Evolutionary conservation across 768 basidiomycete species (phyloP).

Genomic region (Suillus fuscotomentosus): DNA sequence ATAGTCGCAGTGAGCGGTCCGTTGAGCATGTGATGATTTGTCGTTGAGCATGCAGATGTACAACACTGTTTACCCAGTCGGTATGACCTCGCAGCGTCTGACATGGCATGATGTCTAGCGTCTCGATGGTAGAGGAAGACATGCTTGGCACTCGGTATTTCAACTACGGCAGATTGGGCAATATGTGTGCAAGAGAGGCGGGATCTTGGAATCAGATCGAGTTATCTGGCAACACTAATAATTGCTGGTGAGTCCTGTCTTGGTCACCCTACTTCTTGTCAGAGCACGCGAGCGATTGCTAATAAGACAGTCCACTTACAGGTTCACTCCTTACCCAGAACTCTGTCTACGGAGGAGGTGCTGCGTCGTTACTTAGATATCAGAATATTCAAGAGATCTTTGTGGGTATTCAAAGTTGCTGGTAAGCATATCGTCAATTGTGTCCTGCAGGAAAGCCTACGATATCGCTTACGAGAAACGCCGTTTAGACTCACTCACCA

Average conservation of each 20-base stretch:
- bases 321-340: not conserved
- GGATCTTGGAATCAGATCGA: not conserved
- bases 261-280: no score
- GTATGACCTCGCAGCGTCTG: not conserved
- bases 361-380: no score
- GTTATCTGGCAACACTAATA: not conserved
- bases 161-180: not conserved
- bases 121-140: not conserved
- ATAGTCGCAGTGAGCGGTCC: not conserved
- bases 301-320: not conserved
- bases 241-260: not conserved
- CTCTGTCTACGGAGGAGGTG: no score
- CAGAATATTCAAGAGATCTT: no score
- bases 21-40: not conserved
- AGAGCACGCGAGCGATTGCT: not conserved
- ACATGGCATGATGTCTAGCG: accelerated
- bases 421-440: no score
- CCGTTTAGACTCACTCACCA: not conserved
- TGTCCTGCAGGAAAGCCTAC: not conserved
- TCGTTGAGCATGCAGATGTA: not conserved
- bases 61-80: not conserved
- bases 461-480: not conserved
- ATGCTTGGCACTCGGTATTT: not conserved
- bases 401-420: no score
- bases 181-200: not conserved